A percentile compares a stretch with the other conserved stretches of the same genome.
Conservation (phyloP, 768 basidiomycete genomes). For the Lactarius pseudohatsudake region DNA sequence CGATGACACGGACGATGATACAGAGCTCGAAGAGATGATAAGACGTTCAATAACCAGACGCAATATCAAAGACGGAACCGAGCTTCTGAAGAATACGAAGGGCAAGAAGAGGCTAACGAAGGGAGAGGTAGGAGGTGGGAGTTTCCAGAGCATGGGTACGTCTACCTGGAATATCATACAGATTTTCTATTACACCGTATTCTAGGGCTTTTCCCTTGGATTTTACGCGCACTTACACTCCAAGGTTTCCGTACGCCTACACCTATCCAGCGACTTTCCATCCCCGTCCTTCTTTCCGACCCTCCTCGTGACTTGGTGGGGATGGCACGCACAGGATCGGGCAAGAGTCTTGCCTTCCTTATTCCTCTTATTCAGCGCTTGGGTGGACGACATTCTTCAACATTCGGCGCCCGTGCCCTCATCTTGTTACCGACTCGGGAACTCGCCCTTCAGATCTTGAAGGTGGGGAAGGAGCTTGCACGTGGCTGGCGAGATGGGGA, state of each 20-base stretch:
- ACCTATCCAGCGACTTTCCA: slow-evolving; percentile 89
- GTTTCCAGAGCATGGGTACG: slow-evolving; percentile 94
- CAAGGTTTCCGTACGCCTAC: slow-evolving; percentile 95
- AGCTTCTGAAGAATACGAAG: slow-evolving; percentile 74
- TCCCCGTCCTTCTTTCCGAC: slow-evolving; percentile 78
- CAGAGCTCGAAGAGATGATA: slow-evolving; percentile 64
- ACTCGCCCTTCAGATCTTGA: slow-evolving; percentile 89
- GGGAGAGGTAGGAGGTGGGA: slow-evolving; percentile 86
- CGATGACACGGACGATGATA: slow-evolving; percentile 46
- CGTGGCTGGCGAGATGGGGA: slow-evolving; percentile 69
- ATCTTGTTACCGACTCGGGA: slow-evolving; percentile 93
- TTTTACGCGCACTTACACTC: slow-evolving; percentile 83
- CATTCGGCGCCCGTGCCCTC: slow-evolving; percentile 83
- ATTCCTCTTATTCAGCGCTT: slow-evolving; percentile 88
- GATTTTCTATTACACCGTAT: slow-evolving; percentile 8
- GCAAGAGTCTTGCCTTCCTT: slow-evolving; percentile 96
- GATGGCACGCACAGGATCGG: slow-evolving; percentile 98
- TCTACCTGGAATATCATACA: slow-evolving; percentile 25
- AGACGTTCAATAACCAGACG: slow-evolving; percentile 67
- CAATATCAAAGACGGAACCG: slow-evolving; percentile 72
- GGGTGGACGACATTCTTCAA: slow-evolving; percentile 71
- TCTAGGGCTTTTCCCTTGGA: slow-evolving; percentile 75
- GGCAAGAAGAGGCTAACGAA: slow-evolving; percentile 68
- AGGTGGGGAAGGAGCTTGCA: slow-evolving; percentile 92
- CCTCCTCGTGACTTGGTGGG: slow-evolving; percentile 93